Base-by-base conservation (phyloP, 176 grass and related monocot genomes). In the Elaeis guineensis region DNA sequence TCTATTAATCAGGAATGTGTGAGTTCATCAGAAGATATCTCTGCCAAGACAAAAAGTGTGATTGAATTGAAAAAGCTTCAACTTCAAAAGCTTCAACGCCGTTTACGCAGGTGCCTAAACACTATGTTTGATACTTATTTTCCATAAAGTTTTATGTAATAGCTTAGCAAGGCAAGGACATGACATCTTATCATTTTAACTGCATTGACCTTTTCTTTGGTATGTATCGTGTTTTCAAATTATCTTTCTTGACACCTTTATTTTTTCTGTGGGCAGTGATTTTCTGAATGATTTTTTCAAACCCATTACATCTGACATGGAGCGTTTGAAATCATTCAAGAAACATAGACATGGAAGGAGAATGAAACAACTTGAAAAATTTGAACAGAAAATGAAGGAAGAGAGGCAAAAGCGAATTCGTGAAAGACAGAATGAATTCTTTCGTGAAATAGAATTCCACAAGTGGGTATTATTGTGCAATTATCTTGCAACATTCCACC, bases 311-410 rank as follows among this genome's bases (percentile, higher is more conserved):
- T 11, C 81, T 67, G 79, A 89, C 16, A 76, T 98, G 71, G 85
- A 82, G 62, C 87, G 81, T 39, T 60, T 98, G 39, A 98, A 92
- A 85, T 61, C 82, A 73, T 64, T 85, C 54, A 98, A 98, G 77
- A 98, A 92, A 78, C 75, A 80, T 67, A 76, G 84, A 71, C 88
- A 98, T 83, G 88, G 93, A 67, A 83, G 93, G 24, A 81, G 93
- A 73, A 74, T 65, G 68, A 98, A 98, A 61, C 93, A 98, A 50
- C 84, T 98, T 67, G 93, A 98, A 72, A 98, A 81, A 80, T 84
- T 89, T 83, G 93, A 98, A 83, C 93, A 98, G 55, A 98, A 92
- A 76, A 92, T 98, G 93, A 98, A 92, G 76, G 93, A 98, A 77
- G 93, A 98, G 70, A 98, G 87, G 57, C 93, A 98, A 74, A 98